Evolutionary conservation across 2,329 filamentous ascomycete species (phyloP).

Genomic region (Penicillium sp.): DNA sequence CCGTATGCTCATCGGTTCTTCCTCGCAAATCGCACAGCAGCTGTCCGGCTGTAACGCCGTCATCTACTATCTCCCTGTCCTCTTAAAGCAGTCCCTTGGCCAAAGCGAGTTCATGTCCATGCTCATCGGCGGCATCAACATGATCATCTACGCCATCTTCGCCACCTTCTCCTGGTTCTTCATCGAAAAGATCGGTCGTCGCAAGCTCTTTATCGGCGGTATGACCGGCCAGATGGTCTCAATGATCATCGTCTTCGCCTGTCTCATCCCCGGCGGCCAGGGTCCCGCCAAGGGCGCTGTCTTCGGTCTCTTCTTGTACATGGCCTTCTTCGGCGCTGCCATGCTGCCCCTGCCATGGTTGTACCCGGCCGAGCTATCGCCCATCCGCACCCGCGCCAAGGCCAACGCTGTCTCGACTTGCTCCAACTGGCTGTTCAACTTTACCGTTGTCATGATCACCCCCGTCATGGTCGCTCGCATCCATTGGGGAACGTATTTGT

Average conservation of each 20-base stretch:
- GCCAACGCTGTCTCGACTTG: slow-evolving; percentile 57
- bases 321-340: slow-evolving; percentile 67
- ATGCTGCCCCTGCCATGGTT: slow-evolving; percentile 66
- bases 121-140: slow-evolving; percentile 56
- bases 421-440: slow-evolving; percentile 60
- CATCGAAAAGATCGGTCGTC: slow-evolving; percentile 52
- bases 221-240: slow-evolving; percentile 41
- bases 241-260: slow-evolving; percentile 44
- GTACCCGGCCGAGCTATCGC: slow-evolving; percentile 54
- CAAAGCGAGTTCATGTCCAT: slow-evolving; percentile 46
- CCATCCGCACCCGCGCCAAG: slow-evolving; percentile 58
- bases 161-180: slow-evolving; percentile 51
- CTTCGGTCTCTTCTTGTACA: slow-evolving; percentile 69
- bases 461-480: slow-evolving; percentile 44
- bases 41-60: slow-evolving; percentile 54
- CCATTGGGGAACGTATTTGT: slow-evolving; percentile 47
- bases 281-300: slow-evolving; percentile 41
- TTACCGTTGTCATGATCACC: slow-evolving; percentile 55
- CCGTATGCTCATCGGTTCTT: slow-evolving; percentile 44
- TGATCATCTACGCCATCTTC: slow-evolving; percentile 49
- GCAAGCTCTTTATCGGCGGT: slow-evolving; percentile 45
- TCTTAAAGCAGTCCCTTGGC: slow-evolving; percentile 51
- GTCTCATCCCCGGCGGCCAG: slow-evolving; percentile 34
- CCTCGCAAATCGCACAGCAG: slow-evolving; percentile 50
- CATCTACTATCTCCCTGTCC: slow-evolving; percentile 52